Percentiles rank a stretch among this genome's conserved stretches.
phyloP scores from a whole-genome alignment of 164 flowering plant genomes.

The Chimonanthus praecox region DNA sequence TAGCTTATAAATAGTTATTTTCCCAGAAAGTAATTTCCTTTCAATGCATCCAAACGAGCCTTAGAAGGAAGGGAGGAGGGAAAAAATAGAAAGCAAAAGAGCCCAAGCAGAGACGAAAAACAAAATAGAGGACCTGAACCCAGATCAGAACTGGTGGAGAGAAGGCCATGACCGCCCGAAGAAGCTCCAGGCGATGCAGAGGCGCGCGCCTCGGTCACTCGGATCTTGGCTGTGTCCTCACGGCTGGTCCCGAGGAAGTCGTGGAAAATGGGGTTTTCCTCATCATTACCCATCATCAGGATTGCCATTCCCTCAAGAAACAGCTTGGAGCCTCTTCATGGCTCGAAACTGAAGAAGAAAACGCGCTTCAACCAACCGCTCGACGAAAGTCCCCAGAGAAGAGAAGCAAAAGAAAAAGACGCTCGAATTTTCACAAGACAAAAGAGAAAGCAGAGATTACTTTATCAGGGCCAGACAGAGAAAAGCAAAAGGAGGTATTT shows the following conservation, averaged over 20 bases:
- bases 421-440: constrained; percentile 7
- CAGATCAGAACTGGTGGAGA: constrained; percentile 16
- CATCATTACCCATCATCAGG: constrained; percentile 15
- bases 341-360: not conserved
- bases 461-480: constrained; percentile 3
- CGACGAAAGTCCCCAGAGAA: constrained; percentile 3
- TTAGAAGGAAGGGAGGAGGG: not conserved
- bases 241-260: constrained; percentile 17
- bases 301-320: constrained; percentile 15
- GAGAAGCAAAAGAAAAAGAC: not conserved
- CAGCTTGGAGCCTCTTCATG: constrained; percentile 2
- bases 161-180: constrained; percentile 13
- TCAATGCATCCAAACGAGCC: too few relatives aligned
- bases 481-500: constrained; percentile 8
- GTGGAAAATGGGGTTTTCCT: constrained; percentile 16
- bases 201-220: constrained; percentile 4
- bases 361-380: not conserved
- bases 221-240: constrained; percentile 4
- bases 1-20: too few relatives aligned
- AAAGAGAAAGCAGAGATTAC: not conserved
- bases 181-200: constrained; percentile 10
- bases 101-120: not conserved
- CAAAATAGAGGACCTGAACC: constrained; percentile 9
- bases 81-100: not conserved
- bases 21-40: too few relatives aligned